Conservation (phyloP, 169 alveolate species). For the Haemoproteus tartakovskyi region DNA sequence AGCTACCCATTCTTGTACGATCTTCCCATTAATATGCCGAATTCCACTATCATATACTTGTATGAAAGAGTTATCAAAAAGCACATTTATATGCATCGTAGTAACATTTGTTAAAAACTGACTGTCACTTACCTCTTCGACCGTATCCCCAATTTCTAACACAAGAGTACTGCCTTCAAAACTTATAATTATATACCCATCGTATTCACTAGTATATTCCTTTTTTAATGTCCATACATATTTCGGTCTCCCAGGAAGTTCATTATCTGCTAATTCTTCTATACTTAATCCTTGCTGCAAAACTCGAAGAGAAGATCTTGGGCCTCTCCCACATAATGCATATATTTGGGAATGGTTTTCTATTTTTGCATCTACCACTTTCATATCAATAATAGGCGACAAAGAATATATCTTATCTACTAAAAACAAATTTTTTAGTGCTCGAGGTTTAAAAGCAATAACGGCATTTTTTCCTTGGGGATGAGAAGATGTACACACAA, state of each 20-base stretch:
- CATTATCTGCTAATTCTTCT: slow-evolving; percentile 93
- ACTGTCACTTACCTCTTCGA: slow-evolving; percentile 89
- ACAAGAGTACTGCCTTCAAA: slow-evolving; percentile 93
- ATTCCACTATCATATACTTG: slow-evolving; percentile 91
- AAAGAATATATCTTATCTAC: slow-evolving; percentile 90
- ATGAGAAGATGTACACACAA: slow-evolving; percentile 86
- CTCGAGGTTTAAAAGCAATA: slow-evolving; percentile 91
- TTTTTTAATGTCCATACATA: slow-evolving; percentile 93
- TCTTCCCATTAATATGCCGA: slow-evolving; percentile 80
- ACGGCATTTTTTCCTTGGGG: slow-evolving; percentile 85
- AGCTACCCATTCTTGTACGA: slow-evolving; percentile 80
- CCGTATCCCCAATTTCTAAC: slow-evolving; percentile 92
- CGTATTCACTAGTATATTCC: slow-evolving; percentile 72
- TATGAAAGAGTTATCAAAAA: slow-evolving; percentile 88
- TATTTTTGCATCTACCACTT: slow-evolving; percentile 90
- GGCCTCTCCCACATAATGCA: slow-evolving; percentile 94
- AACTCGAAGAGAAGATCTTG: slow-evolving; percentile 91
- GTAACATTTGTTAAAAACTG: slow-evolving; percentile 83
- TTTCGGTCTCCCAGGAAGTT: slow-evolving; percentile 95
- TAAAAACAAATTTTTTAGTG: slow-evolving; percentile 82
- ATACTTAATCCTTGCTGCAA: slow-evolving; percentile 95
- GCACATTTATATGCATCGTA: slow-evolving; percentile 82
- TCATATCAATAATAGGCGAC: slow-evolving; percentile 94
- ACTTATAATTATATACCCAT: slow-evolving; percentile 91
- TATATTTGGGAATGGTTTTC: slow-evolving; percentile 78